A percentile compares a stretch with the other conserved stretches of the same genome.
phyloP scores from a whole-genome alignment of 768 basidiomycete genomes.

The Boletus rubescentipes region DNA sequence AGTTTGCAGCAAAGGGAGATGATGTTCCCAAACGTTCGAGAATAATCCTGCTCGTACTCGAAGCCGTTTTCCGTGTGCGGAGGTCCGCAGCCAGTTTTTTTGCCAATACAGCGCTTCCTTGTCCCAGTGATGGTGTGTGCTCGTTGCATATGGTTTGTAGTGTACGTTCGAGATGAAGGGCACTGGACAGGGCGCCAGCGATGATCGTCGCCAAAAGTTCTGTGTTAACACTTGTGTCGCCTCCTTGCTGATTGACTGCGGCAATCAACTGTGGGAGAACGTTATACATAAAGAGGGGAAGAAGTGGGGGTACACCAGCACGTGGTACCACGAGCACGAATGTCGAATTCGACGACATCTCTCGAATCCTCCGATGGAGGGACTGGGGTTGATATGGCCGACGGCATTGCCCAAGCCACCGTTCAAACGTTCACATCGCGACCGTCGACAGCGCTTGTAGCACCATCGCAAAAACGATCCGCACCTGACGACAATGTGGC shows the following conservation, averaged over 20 bases:
- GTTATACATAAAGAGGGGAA: conserved; percentile 72
- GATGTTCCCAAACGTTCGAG: conserved; percentile 61
- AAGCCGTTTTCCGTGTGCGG: conserved; percentile 47
- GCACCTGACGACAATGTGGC: no score
- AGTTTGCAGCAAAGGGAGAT: conserved; percentile 68
- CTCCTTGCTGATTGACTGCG: conserved; percentile 49
- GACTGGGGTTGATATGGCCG: no score
- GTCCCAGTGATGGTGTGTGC: conserved; percentile 54
- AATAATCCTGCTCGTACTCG: conserved; percentile 49
- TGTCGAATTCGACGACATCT: conserved; percentile 60
- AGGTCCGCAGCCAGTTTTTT: conserved; percentile 65
- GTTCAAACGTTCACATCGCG: no score
- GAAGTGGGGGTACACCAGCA: conserved; percentile 54
- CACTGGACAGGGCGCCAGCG: conserved; percentile 63
- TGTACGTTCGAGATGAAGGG: conserved; percentile 71
- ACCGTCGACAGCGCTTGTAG: no score
- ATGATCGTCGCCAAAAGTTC: conserved; percentile 68
- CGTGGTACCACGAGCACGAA: conserved; percentile 68
- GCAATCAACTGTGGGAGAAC: conserved; percentile 61
- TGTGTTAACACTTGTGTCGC: conserved; percentile 53
- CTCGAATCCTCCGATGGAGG: conserved; percentile 64
- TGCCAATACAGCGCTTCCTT: conserved; percentile 62
- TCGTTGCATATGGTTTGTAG: conserved; percentile 53
- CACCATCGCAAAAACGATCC: no score
- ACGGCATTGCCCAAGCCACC: no score